Base-by-base conservation (phyloP, 1,284 basidiomycete species). In the Naganishia liquefaciens region DNA sequence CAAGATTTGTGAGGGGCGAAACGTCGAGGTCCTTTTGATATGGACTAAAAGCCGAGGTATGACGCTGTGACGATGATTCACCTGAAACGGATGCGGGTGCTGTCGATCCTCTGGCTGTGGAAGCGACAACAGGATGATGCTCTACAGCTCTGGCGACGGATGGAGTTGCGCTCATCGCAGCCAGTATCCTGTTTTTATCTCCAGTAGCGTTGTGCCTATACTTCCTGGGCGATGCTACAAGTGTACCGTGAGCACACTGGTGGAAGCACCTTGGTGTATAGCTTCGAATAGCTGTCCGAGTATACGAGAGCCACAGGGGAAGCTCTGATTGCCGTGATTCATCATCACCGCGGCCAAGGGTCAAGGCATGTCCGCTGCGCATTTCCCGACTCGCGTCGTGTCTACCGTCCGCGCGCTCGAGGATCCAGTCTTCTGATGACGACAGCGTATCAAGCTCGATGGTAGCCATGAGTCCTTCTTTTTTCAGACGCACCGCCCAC, bases 1-100 rank as follows among this genome's bases (percentile, higher is more conserved):
- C 89, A 28, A 90, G 83, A 69, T 93, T 90, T 72, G 85, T 88
- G 47, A 93, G 79, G 0, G 89, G 70, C 27, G 83, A 85, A 1
- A 89, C 81, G 73, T 93, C 88, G n/a, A 91, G 23, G 10, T 40
- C 15, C 42, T 40, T 60, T 17, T 37, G 33, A 17, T 55, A 55
- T 5, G 54, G 39, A 27, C 47, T 60, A 23, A 50, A 60, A 9
- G 40, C 39, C 21, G 55, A 47, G 3, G 57, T 50, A 28, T 60
- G 25, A 28, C 11, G 21, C 44, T 30, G 58, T 23, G 40, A 47
- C 27, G 25, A 37, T 11, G 43, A 55, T 55, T 55, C 54, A 13
- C 54, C 54, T 43, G 54, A 55, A 5, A n/a, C 21, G 23, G 39
- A 55, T 37, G 33, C n/a, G 25, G 43, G 44, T 46, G 49, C 30